A percentile compares a stretch with the other conserved stretches of the same genome.
Conservation (phyloP, 2,329 filamentous ascomycete genomes). For the Pseudogymnoascus sp. region DNA sequence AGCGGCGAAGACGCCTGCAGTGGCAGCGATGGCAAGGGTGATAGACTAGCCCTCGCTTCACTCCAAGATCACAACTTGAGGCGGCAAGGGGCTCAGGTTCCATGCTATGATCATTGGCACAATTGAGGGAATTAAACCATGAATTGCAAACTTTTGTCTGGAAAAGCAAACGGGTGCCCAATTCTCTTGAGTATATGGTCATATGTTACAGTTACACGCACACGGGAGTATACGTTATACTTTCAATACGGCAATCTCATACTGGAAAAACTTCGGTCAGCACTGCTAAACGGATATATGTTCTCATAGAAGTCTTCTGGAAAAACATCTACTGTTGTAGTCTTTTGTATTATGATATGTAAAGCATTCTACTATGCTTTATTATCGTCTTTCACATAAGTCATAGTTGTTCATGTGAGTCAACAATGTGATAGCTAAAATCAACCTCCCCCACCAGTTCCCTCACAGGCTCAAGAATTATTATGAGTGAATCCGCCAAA, state of each 20-base stretch:
- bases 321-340: too few relatives aligned
- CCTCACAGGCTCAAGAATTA: conserved; percentile 44
- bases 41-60: background rate
- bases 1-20: background rate
- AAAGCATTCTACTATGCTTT: background rate
- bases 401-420: background rate
- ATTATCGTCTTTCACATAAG: background rate
- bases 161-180: too few relatives aligned
- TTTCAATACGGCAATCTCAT: too few relatives aligned
- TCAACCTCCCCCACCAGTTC: conserved; percentile 63
- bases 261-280: background rate
- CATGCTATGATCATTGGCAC: too few relatives aligned
- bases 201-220: too few relatives aligned
- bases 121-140: too few relatives aligned
- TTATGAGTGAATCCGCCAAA: conserved; percentile 10
- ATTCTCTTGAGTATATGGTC: too few relatives aligned
- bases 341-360: background rate
- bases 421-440: conserved; percentile 33
- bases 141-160: too few relatives aligned
- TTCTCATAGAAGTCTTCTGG: background rate
- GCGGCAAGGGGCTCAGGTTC: too few relatives aligned
- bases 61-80: too few relatives aligned
- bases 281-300: background rate
- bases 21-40: background rate
- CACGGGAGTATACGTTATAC: too few relatives aligned